These are phyloP conservation scores for Solanum hybrid DNA, from an alignment of 305 asterid genomes.

Conservation along the genomic window DNA sequence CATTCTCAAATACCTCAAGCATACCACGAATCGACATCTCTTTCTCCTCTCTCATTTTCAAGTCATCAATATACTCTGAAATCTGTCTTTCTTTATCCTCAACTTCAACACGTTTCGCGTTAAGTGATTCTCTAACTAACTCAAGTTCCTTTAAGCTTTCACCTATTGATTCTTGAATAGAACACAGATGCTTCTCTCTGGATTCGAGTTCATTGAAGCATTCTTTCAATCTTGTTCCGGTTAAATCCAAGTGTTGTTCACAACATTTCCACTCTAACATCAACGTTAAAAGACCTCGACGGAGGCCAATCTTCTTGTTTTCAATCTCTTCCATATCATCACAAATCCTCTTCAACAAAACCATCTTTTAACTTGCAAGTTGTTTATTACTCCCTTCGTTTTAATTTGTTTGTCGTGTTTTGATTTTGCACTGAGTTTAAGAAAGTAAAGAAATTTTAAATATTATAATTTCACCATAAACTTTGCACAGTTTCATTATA, in stretches of 20 bases:
- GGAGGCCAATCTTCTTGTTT: neutral
- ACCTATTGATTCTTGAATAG: neutral
- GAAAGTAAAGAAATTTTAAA: no score
- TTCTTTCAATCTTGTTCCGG: neutral
- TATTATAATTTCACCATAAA: neutral
- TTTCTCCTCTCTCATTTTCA: neutral
- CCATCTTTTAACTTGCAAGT: neutral
- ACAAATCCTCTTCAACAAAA: neutral
- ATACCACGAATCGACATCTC: neutral
- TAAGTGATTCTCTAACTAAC: neutral
- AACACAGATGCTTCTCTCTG: neutral
- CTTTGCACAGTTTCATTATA: neutral
- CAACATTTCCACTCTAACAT: neutral
- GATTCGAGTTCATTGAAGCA: neutral
- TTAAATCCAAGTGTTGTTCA: neutral
- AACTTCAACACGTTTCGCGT: neutral
- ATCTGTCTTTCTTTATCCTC: neutral
- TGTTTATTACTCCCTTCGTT: neutral
- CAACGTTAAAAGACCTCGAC: neutral
- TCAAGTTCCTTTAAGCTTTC: neutral
- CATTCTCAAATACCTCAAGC: neutral
- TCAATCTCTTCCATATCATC: neutral
- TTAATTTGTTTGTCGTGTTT: no score
- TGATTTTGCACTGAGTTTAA: no score
- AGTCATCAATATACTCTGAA: neutral